Conservation (phyloP, 768 basidiomycete genomes). For the Thelephora ganbajun region DNA sequence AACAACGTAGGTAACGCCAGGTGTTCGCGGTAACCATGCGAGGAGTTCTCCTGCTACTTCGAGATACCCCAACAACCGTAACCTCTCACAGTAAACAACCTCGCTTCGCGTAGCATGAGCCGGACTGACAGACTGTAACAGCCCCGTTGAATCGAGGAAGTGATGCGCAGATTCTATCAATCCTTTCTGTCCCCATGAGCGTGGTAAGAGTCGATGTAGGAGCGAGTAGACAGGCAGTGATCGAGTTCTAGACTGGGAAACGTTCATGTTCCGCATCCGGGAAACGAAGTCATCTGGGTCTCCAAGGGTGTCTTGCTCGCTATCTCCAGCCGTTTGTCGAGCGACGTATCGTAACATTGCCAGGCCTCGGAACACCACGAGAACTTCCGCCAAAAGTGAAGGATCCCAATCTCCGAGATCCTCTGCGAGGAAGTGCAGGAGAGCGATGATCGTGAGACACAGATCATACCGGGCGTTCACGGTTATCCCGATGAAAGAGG, state of each 20-base stretch:
- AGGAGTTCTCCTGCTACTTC: slow-evolving; percentile 49
- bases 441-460: slow-evolving; percentile 44
- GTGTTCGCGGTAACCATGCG: slow-evolving; percentile 67
- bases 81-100: slow-evolving; percentile 54
- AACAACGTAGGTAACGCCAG: slow-evolving; percentile 62
- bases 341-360: slow-evolving; percentile 53
- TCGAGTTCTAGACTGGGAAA: slow-evolving; percentile 22
- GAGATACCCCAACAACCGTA: slow-evolving; percentile 50
- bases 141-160: slow-evolving; percentile 52
- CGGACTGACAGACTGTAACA: slow-evolving; percentile 57
- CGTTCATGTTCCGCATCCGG: slow-evolving; percentile 63
- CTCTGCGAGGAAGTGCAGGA: slow-evolving; percentile 61
- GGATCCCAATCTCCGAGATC: slow-evolving; percentile 52
- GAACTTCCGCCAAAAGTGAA: slow-evolving; percentile 52
- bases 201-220: slow-evolving; percentile 45
- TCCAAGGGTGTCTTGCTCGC: slow-evolving; percentile 15
- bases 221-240: slow-evolving; percentile 45
- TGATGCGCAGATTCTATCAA: slow-evolving; percentile 51
- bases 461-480: slow-evolving; percentile 68
- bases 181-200: slow-evolving; percentile 31
- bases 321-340: slow-evolving; percentile 40
- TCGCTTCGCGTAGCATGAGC: slow-evolving; percentile 56
- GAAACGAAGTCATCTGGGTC: slow-evolving; percentile 41
- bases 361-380: slow-evolving; percentile 68
- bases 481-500: slow-evolving; percentile 47